Evolutionary conservation across 805 yeast genomes (phyloP), one percentile per base, ranked within the genome.

Genomic region (Zygosaccharomyces bisporus): DNA sequence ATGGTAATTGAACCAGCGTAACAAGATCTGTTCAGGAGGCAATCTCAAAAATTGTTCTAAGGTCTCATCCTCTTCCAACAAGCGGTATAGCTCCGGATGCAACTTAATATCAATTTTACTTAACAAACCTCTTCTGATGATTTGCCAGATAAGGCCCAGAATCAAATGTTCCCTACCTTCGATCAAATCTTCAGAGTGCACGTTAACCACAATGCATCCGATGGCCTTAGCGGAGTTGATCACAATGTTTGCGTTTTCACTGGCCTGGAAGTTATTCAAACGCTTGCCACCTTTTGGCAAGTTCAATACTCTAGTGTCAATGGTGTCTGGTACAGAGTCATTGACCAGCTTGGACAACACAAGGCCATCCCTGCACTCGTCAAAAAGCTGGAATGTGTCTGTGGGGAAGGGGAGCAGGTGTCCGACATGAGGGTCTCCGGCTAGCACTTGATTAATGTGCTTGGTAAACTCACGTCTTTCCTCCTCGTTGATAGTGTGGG

Each of bases 151-250:
- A 53, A 90, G 74, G 44, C 98, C 98, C 52, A 91, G 70, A 46
- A 90, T 85, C 64, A 90, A 76, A 67, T 90, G 96, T 61, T 88
- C 95, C 57, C 86, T 90, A 56, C 97, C 97, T 59, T 89, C 97
- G 51, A 87, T 83, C 43, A 90, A 86, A 64, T 89, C 96, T 63
- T 89, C 96, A 12, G 97, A 86, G 57, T 91, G 98, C 40, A 93
- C 98, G 62, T 93, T 93, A 41, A 93, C 98, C 39, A 93, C 98
- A 46, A 93, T 86, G 75, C 97, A 91, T 16, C 99, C 99, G 69
- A 93, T 93, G 42, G 98, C 99, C 71, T 93, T 93, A 23, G 99
- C 99, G 2, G 99, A 93, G 68, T 93, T 93, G 69, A 93, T 87
- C 30, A 93, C 98, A 54, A 93, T 90, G 69, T 93, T 93, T 43